Evolutionary conservation across 352 stramenopile genomes (phyloP).

Genomic region (Phytophthora kernoviae): DNA sequence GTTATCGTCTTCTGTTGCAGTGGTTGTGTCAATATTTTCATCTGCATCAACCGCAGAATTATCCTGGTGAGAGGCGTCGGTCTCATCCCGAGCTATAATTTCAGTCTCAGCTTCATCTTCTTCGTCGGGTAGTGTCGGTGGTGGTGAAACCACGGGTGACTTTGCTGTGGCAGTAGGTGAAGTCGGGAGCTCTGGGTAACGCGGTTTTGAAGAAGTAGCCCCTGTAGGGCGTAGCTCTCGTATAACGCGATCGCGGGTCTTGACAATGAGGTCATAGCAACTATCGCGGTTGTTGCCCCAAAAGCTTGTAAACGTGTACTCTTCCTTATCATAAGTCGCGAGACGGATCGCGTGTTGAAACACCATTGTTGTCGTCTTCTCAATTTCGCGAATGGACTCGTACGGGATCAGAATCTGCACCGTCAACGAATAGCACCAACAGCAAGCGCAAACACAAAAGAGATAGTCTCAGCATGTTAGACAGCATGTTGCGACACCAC

Average conservation of each 20-base stretch:
- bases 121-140: conserved; percentile 9
- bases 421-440: conserved; percentile 15
- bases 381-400: conserved; percentile 78
- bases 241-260: conserved; percentile 66
- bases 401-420: conserved; percentile 82
- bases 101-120: conserved; percentile 15
- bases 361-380: conserved; percentile 84
- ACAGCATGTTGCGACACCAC: conserved; percentile 27
- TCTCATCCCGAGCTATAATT: neutral
- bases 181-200: conserved; percentile 14
- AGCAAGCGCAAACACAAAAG: conserved; percentile 7
- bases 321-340: conserved; percentile 62
- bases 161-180: conserved; percentile 13
- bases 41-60: neutral
- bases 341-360: conserved; percentile 83
- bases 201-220: conserved; percentile 15
- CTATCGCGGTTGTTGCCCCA: conserved; percentile 83
- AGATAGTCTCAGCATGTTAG: conserved; percentile 14
- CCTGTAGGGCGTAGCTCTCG: conserved; percentile 26
- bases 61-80: conserved; percentile 10
- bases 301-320: conserved; percentile 89
- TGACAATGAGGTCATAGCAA: conserved; percentile 77
- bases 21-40: conserved; percentile 1
- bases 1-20: conserved; percentile 4
- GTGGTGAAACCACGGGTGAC: conserved; percentile 7